A percentile compares a stretch with the other conserved stretches of the same genome.
These are phyloP conservation scores for Pichia sp. DNA, from an alignment of 1,139 yeast genomes.

Conservation along the genomic window DNA sequence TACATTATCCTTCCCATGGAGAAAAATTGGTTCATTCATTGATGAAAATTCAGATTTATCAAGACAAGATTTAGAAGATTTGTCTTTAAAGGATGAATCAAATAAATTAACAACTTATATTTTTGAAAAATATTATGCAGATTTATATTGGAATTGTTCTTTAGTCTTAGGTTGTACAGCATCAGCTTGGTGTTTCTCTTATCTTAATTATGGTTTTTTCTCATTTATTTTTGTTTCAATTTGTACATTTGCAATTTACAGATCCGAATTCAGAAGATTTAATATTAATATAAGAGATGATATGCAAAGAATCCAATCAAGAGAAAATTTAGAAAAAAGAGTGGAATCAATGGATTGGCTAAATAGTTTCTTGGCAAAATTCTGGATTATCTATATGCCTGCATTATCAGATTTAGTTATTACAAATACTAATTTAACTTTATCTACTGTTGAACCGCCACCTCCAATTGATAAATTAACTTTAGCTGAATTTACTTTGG, in stretches of 20 bases:
- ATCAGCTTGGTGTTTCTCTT: constrained; percentile 58
- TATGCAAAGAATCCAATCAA: constrained; percentile 53
- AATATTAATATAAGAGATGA: constrained; percentile 70
- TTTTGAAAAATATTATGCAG: constrained; percentile 61
- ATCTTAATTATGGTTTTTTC: constrained; percentile 50
- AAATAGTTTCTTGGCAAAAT: constrained; percentile 66
- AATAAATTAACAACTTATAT: constrained; percentile 48
- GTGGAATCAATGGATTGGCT: constrained; percentile 77
- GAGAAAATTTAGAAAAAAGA: constrained; percentile 53
- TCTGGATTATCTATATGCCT: constrained; percentile 86
- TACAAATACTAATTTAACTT: constrained; percentile 55
- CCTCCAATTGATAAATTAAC: constrained; percentile 70
- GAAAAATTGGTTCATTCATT: constrained; percentile 35
- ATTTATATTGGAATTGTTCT: constrained; percentile 65
- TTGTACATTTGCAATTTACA: constrained; percentile 59
- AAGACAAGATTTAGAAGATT: constrained; percentile 13
- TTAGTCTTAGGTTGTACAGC: constrained; percentile 66
- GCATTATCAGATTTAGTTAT: constrained; percentile 69
- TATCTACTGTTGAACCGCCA: constrained; percentile 73
- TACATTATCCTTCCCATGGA: constrained; percentile 33
- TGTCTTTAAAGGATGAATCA: constrained; percentile 14
- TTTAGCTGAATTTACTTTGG: constrained; percentile 70
- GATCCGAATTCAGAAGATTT: constrained; percentile 66
- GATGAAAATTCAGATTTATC: constrained; percentile 23
- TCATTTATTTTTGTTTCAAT: constrained; percentile 53